A percentile compares a stretch with the other conserved stretches of the same genome.
Evolutionary conservation across 495 filamentous ascomycete species (phyloP).

Genomic region (Lasiosphaeriaceae sp.): DNA sequence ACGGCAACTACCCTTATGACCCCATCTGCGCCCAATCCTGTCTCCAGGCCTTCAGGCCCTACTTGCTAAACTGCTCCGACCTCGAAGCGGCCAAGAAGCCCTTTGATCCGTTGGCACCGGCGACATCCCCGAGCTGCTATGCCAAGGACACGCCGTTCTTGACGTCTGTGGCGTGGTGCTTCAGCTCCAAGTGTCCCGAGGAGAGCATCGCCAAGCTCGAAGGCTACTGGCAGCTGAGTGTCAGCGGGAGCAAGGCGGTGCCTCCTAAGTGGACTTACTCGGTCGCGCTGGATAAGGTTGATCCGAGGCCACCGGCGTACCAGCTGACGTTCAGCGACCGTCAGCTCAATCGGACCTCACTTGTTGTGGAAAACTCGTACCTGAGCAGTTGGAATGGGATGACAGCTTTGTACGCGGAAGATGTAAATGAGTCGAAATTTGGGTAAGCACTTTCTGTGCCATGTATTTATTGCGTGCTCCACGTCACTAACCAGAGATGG

Average conservation of each 20-base stretch:
- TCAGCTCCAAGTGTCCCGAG: slow-evolving; percentile 4
- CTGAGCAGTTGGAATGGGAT: slow-evolving; percentile 2
- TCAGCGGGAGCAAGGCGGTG: not conserved
- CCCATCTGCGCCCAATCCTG: slow-evolving; percentile 7
- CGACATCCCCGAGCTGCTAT: slow-evolving; percentile 5
- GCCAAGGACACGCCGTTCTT: slow-evolving; percentile 2
- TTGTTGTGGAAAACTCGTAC: not conserved
- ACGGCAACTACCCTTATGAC: slow-evolving; percentile 6
- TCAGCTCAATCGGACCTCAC: not conserved
- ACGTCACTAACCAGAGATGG: not conserved
- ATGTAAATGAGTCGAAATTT: slow-evolving; percentile 3
- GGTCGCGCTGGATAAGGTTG: slow-evolving; percentile 3
- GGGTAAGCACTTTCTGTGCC: not conserved
- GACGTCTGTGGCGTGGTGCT: slow-evolving; percentile 8
- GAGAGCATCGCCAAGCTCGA: slow-evolving; percentile 4
- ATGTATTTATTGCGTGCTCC: not conserved
- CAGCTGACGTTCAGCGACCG: slow-evolving; percentile 2
- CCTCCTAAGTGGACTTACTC: slow-evolving; percentile 4
- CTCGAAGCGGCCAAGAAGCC: slow-evolving; percentile 7
- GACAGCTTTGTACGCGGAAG: not conserved
- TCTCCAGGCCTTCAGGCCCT: slow-evolving; percentile 2
- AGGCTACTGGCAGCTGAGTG: slow-evolving; percentile 1
- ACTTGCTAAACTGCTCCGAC: slow-evolving; percentile 6
- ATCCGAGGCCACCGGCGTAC: slow-evolving; percentile 1
- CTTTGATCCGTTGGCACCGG: slow-evolving; percentile 2